Conservation (phyloP, 2,329 filamentous ascomycete species). For the Colletotrichum ledebouriae region DNA sequence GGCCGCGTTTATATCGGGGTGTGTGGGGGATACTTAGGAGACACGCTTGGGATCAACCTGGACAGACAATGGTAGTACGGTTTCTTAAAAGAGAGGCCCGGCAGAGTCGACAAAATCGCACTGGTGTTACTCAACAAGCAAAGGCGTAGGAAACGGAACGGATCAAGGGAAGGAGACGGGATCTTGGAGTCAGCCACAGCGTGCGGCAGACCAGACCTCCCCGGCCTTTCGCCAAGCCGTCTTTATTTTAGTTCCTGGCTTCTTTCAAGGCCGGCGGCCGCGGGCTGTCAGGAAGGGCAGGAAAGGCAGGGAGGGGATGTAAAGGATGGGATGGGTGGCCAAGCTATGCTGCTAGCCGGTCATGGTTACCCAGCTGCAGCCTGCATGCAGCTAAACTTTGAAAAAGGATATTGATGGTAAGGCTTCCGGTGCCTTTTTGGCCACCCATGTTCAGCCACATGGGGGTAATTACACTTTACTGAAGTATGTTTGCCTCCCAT, state of each 20-base stretch:
- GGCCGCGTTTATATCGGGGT: neutral
- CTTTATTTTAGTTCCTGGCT: constrained; percentile 17
- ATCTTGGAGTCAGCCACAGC: constrained; percentile 34
- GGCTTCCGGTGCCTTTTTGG: too few species aligned
- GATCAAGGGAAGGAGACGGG: constrained; percentile 17
- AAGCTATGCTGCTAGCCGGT: too few species aligned
- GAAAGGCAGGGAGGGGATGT: too few species aligned
- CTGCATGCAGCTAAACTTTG: too few species aligned
- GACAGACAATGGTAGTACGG: constrained; percentile 4
- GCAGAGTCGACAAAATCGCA: neutral
- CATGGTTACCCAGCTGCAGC: too few species aligned
- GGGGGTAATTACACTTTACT: too few species aligned
- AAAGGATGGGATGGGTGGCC: too few species aligned
- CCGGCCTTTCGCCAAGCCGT: constrained; percentile 29
- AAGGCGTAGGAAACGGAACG: constrained; percentile 3
- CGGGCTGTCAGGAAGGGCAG: neutral
- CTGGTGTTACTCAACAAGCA: neutral
- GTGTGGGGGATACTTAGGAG: constrained; percentile 28
- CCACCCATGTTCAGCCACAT: too few species aligned
- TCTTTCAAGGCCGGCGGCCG: constrained; percentile 1
- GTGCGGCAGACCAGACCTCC: constrained; percentile 1
- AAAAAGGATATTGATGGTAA: too few species aligned
- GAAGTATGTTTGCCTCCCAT: neutral
- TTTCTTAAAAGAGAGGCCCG: constrained; percentile 16
- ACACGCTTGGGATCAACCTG: constrained; percentile 30